Conservation (phyloP, 148 eudicot genomes). For the Rhododendron vialii region DNA sequence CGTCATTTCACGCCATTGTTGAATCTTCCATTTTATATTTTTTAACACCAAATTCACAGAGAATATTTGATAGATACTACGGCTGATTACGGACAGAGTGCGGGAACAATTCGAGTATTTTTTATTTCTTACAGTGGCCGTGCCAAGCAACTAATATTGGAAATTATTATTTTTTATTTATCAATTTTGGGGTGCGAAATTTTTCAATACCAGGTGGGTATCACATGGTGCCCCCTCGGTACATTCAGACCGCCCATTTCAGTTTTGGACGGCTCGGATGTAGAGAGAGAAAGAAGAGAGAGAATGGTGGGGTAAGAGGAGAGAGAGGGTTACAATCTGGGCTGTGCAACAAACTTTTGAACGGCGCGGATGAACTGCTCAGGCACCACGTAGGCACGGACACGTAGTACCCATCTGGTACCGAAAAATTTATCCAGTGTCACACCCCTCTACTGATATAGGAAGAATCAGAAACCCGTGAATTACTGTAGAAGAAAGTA, state of each 20-base stretch:
- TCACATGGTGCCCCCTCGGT: too few species aligned
- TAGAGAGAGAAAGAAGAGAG: too few species aligned
- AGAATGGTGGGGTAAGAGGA: too few species aligned
- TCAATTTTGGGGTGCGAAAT: not conserved
- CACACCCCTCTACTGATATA: not conserved
- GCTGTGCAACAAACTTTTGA: too few species aligned
- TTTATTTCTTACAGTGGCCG: not conserved
- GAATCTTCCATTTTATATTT: not conserved
- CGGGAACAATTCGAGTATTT: not conserved
- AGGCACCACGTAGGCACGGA: too few species aligned
- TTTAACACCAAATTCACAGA: not conserved
- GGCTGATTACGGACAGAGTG: not conserved
- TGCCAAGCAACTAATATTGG: not conserved
- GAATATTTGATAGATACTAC: not conserved
- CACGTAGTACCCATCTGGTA: too few species aligned
- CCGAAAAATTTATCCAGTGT: not conserved
- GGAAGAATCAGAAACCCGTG: not conserved
- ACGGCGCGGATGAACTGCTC: too few species aligned
- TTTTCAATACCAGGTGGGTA: too few species aligned
- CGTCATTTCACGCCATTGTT: not conserved
- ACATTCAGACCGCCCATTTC: too few species aligned
- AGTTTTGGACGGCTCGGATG: too few species aligned
- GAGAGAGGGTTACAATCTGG: too few species aligned
- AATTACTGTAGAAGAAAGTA: not conserved
- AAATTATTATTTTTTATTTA: not conserved